A percentile compares a stretch with the other conserved stretches of the same genome.
Conservation (phyloP, 768 basidiomycete species). For the Boletus reticuloceps region DNA sequence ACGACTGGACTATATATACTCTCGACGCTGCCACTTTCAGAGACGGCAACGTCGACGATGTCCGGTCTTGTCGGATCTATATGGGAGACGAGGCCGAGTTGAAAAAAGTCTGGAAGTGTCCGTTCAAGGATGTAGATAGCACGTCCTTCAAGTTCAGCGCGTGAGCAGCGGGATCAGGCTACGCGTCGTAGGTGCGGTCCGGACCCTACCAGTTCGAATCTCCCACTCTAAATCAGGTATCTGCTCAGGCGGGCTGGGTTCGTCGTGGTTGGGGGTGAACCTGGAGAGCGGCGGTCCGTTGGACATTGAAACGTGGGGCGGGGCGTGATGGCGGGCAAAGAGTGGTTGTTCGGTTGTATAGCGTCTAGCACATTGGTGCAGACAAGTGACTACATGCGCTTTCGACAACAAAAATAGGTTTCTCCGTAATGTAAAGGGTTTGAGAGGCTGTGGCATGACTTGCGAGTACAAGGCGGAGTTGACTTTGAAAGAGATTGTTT, state of each 20-base stretch:
- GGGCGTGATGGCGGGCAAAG: slow-evolving; percentile 3
- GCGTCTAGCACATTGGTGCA: background rate
- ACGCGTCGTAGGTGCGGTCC: slow-evolving; percentile 17
- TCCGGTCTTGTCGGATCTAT: slow-evolving; percentile 45
- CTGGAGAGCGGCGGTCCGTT: slow-evolving; percentile 13
- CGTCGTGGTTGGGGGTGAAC: slow-evolving; percentile 22
- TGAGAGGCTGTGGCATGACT: slow-evolving; percentile 9
- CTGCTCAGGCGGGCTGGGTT: slow-evolving; percentile 10
- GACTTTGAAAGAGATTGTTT: slow-evolving; percentile 18
- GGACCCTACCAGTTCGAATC: slow-evolving; percentile 60
- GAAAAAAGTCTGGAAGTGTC: slow-evolving; percentile 73
- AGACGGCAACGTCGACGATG: slow-evolving; percentile 21
- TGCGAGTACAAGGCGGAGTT: background rate
- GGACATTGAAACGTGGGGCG: background rate
- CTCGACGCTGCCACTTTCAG: too few relatives aligned
- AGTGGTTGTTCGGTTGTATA: slow-evolving; percentile 15
- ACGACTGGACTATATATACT: slow-evolving; percentile 63
- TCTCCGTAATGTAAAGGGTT: background rate
- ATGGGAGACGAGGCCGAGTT: slow-evolving; percentile 57
- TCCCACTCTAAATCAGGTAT: slow-evolving; percentile 77
- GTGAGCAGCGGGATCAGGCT: background rate
- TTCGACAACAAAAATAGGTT: background rate
- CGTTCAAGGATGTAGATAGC: slow-evolving; percentile 65
- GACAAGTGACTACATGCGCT: background rate
- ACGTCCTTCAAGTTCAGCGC: slow-evolving; percentile 46